These are phyloP conservation scores for Aethionema arabicum DNA, from an alignment of 345 rosid species.

Conservation along the genomic window DNA sequence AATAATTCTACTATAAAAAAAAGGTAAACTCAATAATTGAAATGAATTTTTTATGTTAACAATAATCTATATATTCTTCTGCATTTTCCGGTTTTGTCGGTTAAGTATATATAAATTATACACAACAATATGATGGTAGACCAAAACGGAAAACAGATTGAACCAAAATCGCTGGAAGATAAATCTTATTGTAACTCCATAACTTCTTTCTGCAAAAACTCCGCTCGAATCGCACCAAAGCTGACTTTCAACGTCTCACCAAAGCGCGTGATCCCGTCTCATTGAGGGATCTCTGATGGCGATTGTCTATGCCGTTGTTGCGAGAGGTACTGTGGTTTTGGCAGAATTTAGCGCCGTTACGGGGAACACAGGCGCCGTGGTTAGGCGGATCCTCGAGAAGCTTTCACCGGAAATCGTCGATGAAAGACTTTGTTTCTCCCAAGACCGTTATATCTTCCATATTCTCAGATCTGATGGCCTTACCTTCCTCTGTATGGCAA, in stretches of 20 bases:
- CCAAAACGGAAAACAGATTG: no score
- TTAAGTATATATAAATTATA: no score
- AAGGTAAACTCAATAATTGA: no score
- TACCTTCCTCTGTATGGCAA: conserved; percentile 93
- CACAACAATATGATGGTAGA: no score
- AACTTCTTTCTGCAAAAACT: conserved; percentile 5
- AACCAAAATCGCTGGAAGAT: no score
- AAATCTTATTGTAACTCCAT: conserved; percentile 11
- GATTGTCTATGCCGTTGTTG: conserved; percentile 87
- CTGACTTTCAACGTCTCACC: conserved; percentile 25
- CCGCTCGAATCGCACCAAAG: conserved; percentile 29
- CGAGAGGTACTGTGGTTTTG: conserved; percentile 85
- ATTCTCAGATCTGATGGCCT: conserved; percentile 91
- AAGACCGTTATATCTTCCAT: conserved; percentile 91
- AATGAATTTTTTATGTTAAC: not conserved
- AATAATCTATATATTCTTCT: no score
- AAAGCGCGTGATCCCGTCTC: conserved; percentile 8
- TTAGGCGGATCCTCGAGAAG: conserved; percentile 86
- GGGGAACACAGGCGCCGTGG: conserved; percentile 89
- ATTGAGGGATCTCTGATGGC: conserved; percentile 52
- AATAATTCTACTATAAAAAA: no score
- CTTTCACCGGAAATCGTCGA: conserved; percentile 72
- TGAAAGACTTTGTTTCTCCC: conserved; percentile 84
- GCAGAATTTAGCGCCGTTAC: conserved; percentile 98
- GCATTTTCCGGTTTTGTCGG: no score